Percentiles rank a stretch among this genome's conserved stretches.
phyloP scores from a whole-genome alignment of 2,329 filamentous ascomycete species.

The Aureobasidium uvarum region DNA sequence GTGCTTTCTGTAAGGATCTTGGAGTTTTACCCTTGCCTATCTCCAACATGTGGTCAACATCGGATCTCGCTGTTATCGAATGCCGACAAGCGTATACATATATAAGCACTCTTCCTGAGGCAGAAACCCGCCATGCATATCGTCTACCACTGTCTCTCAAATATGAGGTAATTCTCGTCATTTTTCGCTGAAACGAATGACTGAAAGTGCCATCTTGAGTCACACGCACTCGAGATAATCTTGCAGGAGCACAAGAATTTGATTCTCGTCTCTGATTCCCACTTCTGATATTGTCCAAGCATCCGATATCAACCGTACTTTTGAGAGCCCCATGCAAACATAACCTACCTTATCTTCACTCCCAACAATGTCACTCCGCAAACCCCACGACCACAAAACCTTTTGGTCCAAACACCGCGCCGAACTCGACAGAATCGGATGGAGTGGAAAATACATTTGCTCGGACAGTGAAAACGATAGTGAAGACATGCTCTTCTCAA shows the following conservation, averaged over 20 bases:
- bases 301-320: not conserved
- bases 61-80: not conserved
- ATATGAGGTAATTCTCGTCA: not conserved
- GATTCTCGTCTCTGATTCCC: not conserved
- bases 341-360: not conserved
- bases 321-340: no score
- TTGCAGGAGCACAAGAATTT: not conserved
- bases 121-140: not conserved
- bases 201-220: not conserved
- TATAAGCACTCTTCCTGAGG: not conserved
- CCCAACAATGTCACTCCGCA: not conserved
- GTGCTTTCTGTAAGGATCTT: no score
- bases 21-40: no score
- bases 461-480: not conserved
- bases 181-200: not conserved
- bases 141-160: not conserved
- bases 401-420: not conserved
- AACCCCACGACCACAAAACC: not conserved
- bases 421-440: not conserved
- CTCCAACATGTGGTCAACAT: not conserved
- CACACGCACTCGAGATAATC: not conserved
- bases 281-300: not conserved
- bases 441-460: not conserved
- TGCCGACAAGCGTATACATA: not conserved
- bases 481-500: no score